Conservation (phyloP, 805 yeast genomes). For the Metschnikowia picachoensis region DNA sequence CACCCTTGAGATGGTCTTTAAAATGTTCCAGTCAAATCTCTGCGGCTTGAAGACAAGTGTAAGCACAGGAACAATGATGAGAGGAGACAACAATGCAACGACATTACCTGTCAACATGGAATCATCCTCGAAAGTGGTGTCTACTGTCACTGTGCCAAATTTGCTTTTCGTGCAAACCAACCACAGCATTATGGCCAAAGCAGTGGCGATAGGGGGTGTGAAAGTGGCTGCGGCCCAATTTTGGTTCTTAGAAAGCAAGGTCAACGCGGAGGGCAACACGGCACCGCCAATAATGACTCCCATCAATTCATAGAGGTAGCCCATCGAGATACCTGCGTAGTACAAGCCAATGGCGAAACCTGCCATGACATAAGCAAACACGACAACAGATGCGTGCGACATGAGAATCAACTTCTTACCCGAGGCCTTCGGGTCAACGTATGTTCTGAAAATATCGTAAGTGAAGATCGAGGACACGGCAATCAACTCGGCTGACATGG, state of each 20-base stretch:
- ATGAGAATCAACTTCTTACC: constrained; percentile 68
- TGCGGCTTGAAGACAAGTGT: constrained; percentile 64
- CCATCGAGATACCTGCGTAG: constrained; percentile 82
- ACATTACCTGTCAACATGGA: constrained; percentile 90
- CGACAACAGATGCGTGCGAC: constrained; percentile 64
- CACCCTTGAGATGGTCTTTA: constrained; percentile 59
- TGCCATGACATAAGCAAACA: constrained; percentile 62
- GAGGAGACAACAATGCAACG: constrained; percentile 73
- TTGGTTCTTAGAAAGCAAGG: constrained; percentile 60
- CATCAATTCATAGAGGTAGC: constrained; percentile 82
- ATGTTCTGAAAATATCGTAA: constrained; percentile 79
- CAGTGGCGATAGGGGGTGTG: constrained; percentile 78
- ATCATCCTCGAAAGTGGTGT: constrained; percentile 68
- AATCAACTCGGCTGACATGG: constrained; percentile 86
- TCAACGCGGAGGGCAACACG: constrained; percentile 70
- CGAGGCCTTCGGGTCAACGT: constrained; percentile 71
- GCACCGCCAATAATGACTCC: constrained; percentile 87
- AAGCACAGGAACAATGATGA: constrained; percentile 61
- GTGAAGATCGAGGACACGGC: constrained; percentile 83
- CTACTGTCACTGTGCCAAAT: constrained; percentile 30
- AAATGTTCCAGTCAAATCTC: constrained; percentile 66
- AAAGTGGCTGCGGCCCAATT: constrained; percentile 64
- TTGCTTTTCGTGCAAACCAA: constrained; percentile 32
- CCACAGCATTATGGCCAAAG: constrained; percentile 63
- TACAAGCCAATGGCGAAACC: constrained; percentile 78